Conservation (phyloP, 2,329 filamentous ascomycete genomes). For the Leptographium radiaticola region DNA sequence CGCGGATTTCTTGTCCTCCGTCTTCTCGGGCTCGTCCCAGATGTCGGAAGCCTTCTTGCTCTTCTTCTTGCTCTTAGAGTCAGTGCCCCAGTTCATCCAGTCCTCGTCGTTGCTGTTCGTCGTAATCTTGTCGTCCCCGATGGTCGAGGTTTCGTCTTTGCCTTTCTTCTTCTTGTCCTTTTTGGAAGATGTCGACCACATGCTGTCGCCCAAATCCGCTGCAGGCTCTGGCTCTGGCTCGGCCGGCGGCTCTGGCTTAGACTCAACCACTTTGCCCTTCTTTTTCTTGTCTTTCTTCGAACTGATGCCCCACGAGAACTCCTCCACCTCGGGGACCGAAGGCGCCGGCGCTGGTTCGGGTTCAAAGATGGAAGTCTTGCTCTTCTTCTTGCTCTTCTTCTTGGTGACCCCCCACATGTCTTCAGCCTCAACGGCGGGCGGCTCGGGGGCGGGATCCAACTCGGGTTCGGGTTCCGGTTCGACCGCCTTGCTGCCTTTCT, state of each 20-base stretch:
- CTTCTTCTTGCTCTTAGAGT: conserved; percentile 7
- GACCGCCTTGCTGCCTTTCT: conserved; percentile 15
- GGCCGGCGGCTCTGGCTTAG: conserved; percentile 13
- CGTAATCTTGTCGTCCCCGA: background rate
- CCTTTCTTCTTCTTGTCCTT: conserved; percentile 7
- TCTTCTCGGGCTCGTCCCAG: background rate
- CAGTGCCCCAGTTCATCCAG: conserved; percentile 8
- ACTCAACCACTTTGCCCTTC: conserved; percentile 6
- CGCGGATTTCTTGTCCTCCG: conserved; percentile 19
- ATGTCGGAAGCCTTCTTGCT: background rate
- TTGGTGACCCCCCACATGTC: conserved; percentile 16
- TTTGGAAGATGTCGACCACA: background rate
- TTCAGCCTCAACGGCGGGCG: background rate
- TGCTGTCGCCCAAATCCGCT: background rate
- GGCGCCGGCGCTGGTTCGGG: background rate
- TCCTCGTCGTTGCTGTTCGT: conserved; percentile 8
- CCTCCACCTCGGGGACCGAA: background rate
- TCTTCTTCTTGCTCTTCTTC: conserved; percentile 17
- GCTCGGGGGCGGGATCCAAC: background rate
- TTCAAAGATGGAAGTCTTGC: conserved; percentile 4
- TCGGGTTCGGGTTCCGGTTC: conserved; percentile 3
- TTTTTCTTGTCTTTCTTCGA: conserved; percentile 16
- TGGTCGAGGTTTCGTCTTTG: conserved; percentile 3
- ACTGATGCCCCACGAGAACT: conserved; percentile 5
- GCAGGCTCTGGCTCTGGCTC: conserved; percentile 3